phyloP scores from a whole-genome alignment of 768 basidiomycete genomes.

The Leucosporidium yakuticum region DNA sequence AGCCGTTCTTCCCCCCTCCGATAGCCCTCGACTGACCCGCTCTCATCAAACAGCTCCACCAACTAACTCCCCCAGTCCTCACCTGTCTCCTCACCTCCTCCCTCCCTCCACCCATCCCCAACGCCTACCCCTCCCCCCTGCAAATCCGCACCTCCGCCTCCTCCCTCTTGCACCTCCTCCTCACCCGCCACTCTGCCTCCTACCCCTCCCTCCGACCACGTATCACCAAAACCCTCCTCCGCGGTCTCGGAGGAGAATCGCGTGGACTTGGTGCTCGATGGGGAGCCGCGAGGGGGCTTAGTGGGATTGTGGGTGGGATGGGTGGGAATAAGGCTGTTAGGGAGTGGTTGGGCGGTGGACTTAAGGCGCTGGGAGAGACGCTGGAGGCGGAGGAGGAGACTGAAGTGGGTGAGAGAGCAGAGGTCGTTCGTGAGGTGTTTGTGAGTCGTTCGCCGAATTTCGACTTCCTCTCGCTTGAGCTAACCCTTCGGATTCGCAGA shows the following conservation, averaged over 20 bases:
- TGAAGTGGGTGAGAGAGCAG: constrained; percentile 24
- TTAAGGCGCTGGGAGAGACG: constrained; percentile 41
- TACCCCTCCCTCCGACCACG: constrained; percentile 81
- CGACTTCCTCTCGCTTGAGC: background rate
- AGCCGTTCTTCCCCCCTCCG: too few relatives aligned
- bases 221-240: constrained; percentile 85
- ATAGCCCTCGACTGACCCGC: constrained; percentile 42
- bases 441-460: constrained; percentile 28
- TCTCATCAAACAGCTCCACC: constrained; percentile 67
- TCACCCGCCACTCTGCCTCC: constrained; percentile 76
- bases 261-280: constrained; percentile 63
- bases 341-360: constrained; percentile 35
- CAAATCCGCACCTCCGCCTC: constrained; percentile 69
- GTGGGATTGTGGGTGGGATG: constrained; percentile 24
- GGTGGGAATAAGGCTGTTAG: constrained; percentile 25
- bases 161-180: constrained; percentile 72
- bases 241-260: constrained; percentile 60
- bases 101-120: constrained; percentile 60
- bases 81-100: constrained; percentile 84
- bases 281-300: constrained; percentile 78
- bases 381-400: constrained; percentile 34
- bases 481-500: background rate
- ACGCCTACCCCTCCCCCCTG: constrained; percentile 21
- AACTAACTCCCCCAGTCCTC: constrained; percentile 86
- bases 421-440: constrained; percentile 31